Evolutionary conservation across 805 yeast species (phyloP).

Genomic region (Candida suzukii): DNA sequence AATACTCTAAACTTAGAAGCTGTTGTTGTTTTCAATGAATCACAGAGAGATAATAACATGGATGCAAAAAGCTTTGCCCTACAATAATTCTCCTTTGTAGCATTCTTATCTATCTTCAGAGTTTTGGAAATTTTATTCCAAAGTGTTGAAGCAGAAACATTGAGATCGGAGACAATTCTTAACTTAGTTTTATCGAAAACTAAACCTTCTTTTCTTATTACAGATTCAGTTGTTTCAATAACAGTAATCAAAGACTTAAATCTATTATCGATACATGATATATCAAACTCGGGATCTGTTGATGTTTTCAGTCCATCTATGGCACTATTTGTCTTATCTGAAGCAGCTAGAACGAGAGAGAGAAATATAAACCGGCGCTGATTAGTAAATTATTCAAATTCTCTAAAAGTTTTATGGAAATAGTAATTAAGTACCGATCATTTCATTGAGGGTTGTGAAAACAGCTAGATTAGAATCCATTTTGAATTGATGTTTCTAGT

Average conservation of each 20-base stretch:
- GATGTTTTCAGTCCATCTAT: slow-evolving; percentile 3
- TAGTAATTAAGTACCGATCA: neutral
- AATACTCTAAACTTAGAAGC: slow-evolving; percentile 21
- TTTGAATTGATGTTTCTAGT: no score
- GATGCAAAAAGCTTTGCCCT: slow-evolving; percentile 23
- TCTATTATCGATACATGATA: slow-evolving; percentile 9
- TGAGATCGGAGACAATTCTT: slow-evolving; percentile 3
- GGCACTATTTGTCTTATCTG: slow-evolving; percentile 6
- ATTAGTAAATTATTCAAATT: neutral
- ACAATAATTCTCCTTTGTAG: slow-evolving; percentile 6
- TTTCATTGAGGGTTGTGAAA: neutral
- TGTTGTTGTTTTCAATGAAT: slow-evolving; percentile 15
- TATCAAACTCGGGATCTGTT: slow-evolving; percentile 10
- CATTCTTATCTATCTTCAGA: slow-evolving; percentile 9
- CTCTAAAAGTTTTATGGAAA: neutral
- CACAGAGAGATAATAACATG: slow-evolving; percentile 25
- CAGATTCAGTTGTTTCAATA: slow-evolving; percentile 9
- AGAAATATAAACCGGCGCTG: neutral
- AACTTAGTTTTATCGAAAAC: neutral
- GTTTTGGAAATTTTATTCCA: slow-evolving; percentile 31
- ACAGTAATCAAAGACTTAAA: slow-evolving; percentile 9
- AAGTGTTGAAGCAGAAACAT: slow-evolving; percentile 20
- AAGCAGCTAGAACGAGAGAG: slow-evolving; percentile 4
- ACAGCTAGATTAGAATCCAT: neutral
- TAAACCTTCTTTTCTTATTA: slow-evolving; percentile 3